phyloP scores from a whole-genome alignment of 331 rosid genomes.

The Telfairia occidentalis region DNA sequence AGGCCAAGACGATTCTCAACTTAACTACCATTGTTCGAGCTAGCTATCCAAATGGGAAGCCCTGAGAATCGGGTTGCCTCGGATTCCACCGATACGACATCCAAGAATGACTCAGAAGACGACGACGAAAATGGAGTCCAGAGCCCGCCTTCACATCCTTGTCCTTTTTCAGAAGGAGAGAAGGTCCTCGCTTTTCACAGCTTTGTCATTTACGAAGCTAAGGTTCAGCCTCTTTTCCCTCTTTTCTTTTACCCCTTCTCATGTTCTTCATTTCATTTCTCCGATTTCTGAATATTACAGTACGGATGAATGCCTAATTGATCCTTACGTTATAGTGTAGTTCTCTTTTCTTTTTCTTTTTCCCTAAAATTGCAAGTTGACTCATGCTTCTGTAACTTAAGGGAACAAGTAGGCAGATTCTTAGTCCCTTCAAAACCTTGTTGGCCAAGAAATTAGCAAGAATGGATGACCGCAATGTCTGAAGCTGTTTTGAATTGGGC shows the following conservation, averaged over 20 bases:
- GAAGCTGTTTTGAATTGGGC: not conserved
- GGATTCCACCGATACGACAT: constrained; percentile 23
- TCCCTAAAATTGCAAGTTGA: not conserved
- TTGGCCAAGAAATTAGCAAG: not conserved
- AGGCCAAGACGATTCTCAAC: not conserved
- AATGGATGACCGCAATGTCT: not conserved
- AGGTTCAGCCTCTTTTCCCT: constrained; percentile 26
- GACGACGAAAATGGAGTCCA: constrained; percentile 15
- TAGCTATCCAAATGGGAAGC: constrained; percentile 29
- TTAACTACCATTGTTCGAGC: not conserved
- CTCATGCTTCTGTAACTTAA: not conserved
- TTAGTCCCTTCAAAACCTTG: not conserved
- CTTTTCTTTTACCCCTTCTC: not conserved
- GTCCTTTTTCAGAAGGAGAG: constrained; percentile 41
- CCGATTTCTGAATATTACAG: not conserved
- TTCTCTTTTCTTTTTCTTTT: not conserved
- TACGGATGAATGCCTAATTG: not conserved
- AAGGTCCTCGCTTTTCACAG: constrained; percentile 48
- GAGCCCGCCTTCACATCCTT: constrained; percentile 15
- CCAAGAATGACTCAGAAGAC: constrained; percentile 30
- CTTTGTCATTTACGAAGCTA: constrained; percentile 44
- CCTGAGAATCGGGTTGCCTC: constrained; percentile 24
- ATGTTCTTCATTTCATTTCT: not conserved
- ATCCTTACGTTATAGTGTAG: not conserved
- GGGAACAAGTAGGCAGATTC: not conserved